phyloP scores from a whole-genome alignment of 192 early-diverging fungal genomes.

The Cetraspora pellucida region DNA sequence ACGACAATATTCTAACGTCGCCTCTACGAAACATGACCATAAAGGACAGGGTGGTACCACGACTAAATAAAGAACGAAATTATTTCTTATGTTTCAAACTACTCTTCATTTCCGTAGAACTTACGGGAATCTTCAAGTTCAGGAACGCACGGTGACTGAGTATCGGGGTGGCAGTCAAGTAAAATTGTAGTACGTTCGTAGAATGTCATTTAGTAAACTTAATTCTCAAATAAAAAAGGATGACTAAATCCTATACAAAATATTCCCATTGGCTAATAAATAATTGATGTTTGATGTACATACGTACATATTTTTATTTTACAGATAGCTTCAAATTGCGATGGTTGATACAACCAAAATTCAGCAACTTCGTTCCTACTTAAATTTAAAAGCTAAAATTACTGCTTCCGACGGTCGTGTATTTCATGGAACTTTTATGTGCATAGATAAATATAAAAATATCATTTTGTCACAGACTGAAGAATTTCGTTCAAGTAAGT shows the following conservation, averaged over 20 bases:
- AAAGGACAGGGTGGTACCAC: slow-evolving; percentile 21
- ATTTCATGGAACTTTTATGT: slow-evolving; percentile 73
- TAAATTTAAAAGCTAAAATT: slow-evolving; percentile 59
- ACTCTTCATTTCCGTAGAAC: background rate
- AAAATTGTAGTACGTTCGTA: slow-evolving; percentile 24
- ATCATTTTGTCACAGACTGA: slow-evolving; percentile 69
- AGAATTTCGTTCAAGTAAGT: slow-evolving; percentile 59
- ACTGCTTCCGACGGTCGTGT: slow-evolving; percentile 66
- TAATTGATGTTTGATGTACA: too few species aligned
- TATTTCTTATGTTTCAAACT: background rate
- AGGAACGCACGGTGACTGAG: background rate
- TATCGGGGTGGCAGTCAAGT: slow-evolving; percentile 27
- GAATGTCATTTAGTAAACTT: too few species aligned
- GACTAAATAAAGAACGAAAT: background rate
- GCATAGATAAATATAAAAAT: slow-evolving; percentile 73
- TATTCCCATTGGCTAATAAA: too few species aligned
- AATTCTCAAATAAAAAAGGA: too few species aligned
- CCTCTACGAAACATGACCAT: slow-evolving; percentile 37
- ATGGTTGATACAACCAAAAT: slow-evolving; percentile 43
- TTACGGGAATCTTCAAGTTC: slow-evolving; percentile 7
- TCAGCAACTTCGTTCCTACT: slow-evolving; percentile 49
- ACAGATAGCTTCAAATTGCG: background rate
- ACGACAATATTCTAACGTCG: slow-evolving; percentile 37
- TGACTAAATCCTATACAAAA: too few species aligned
- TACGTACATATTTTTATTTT: background rate